phyloP scores from a whole-genome alignment of 2,329 filamentous ascomycete genomes.

The Clathrospora elynae region DNA sequence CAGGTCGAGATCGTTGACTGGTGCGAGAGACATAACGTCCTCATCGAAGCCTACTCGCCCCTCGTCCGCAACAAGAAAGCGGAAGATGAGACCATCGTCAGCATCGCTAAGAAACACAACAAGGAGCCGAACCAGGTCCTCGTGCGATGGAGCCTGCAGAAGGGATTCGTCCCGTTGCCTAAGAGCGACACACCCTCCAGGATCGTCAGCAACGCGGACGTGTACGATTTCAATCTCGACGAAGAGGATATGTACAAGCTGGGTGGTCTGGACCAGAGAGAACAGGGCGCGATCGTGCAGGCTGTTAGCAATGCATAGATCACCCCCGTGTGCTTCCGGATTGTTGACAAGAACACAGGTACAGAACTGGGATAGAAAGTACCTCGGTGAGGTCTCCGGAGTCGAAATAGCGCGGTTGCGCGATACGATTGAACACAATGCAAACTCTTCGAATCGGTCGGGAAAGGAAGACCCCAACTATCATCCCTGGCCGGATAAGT shows the following conservation, averaged over 20 bases:
- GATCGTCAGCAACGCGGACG: conserved; percentile 44
- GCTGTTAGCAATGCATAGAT: conserved; percentile 21
- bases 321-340: too few species aligned
- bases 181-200: conserved; percentile 47
- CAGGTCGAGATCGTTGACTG: conserved; percentile 64
- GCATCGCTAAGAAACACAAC: conserved; percentile 71
- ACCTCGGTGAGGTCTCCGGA: too few species aligned
- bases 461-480: too few species aligned
- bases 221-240: conserved; percentile 47
- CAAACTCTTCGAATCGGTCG: too few species aligned
- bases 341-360: too few species aligned
- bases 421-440: too few species aligned
- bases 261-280: conserved; percentile 43
- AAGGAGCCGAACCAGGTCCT: conserved; percentile 78
- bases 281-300: conserved; percentile 43
- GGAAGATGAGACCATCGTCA: conserved; percentile 68
- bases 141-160: conserved; percentile 81
- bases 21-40: conserved; percentile 63
- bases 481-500: too few species aligned
- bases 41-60: conserved; percentile 68
- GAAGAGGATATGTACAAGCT: conserved; percentile 42
- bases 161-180: conserved; percentile 55
- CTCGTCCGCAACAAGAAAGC: conserved; percentile 73
- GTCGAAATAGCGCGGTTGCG: too few species aligned
- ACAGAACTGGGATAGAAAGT: too few species aligned